phyloP scores from a whole-genome alignment of 2,329 filamentous ascomycete species.

The Aspergillus clavatus region DNA sequence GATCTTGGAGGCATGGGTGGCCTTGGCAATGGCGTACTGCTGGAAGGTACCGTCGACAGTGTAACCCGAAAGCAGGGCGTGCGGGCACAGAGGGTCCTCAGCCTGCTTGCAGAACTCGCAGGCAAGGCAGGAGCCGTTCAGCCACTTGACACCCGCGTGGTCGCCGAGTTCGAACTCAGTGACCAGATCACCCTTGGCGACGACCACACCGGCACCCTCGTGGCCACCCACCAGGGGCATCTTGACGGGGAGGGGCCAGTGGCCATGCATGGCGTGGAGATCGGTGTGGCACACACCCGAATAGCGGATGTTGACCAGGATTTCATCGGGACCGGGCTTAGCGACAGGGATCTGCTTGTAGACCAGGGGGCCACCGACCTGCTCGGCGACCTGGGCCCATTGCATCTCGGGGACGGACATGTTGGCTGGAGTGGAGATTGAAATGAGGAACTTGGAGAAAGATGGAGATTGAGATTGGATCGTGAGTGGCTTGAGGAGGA shows the following conservation, averaged over 20 bases:
- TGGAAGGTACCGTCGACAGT: slow-evolving; percentile 17
- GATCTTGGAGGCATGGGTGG: slow-evolving; percentile 14
- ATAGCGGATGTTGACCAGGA: slow-evolving; percentile 11
- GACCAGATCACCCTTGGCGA: slow-evolving; percentile 29
- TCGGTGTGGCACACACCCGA: slow-evolving; percentile 11
- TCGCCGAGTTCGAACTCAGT: slow-evolving; percentile 21
- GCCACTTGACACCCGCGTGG: slow-evolving; percentile 19
- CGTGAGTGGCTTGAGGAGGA: background rate
- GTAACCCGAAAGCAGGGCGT: slow-evolving; percentile 14
- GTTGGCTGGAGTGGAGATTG: background rate
- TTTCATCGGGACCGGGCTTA: slow-evolving; percentile 4
- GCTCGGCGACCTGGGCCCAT: slow-evolving; percentile 85
- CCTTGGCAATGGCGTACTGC: slow-evolving; percentile 17
- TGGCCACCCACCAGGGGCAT: slow-evolving; percentile 30
- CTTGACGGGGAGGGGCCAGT: slow-evolving; percentile 4
- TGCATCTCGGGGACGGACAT: slow-evolving; percentile 67
- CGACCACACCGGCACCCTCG: slow-evolving; percentile 43
- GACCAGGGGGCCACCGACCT: slow-evolving; percentile 62
- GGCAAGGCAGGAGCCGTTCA: slow-evolving; percentile 15
- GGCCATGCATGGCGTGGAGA: slow-evolving; percentile 3
- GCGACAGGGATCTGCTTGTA: slow-evolving; percentile 54
- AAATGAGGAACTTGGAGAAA: background rate
- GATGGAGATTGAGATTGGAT: background rate
- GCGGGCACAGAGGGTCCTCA: slow-evolving; percentile 16
- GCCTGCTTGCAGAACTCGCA: slow-evolving; percentile 16